Conservation (phyloP, 1,284 basidiomycete species). For the Rhodofomes roseus region DNA sequence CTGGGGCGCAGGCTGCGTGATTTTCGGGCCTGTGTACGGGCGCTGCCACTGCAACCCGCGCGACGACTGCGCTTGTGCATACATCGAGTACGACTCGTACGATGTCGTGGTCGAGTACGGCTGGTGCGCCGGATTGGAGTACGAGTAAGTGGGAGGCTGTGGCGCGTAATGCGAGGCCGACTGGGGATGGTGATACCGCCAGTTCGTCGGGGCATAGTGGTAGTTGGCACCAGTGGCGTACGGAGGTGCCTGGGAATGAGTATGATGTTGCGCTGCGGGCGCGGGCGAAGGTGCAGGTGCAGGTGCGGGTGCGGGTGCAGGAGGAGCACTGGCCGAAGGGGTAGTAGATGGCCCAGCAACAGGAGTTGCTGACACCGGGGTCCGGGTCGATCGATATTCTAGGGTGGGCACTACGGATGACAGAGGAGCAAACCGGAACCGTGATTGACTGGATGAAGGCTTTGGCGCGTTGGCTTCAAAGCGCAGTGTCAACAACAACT, state of each 20-base stretch:
- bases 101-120: slow-evolving; percentile 12
- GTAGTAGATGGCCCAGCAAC: not conserved
- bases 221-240: slow-evolving; percentile 22
- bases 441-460: slow-evolving; percentile 19
- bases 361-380: not conserved
- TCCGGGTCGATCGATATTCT: not conserved
- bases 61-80: not conserved
- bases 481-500: too few relatives aligned
- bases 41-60: slow-evolving; percentile 22
- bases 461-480: slow-evolving; percentile 14
- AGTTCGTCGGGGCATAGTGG: slow-evolving; percentile 26
- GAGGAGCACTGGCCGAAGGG: not conserved
- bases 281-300: not conserved
- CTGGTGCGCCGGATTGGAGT: slow-evolving; percentile 6
- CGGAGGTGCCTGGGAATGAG: slow-evolving; percentile 6
- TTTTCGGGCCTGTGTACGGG: slow-evolving; percentile 22
- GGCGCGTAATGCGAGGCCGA: slow-evolving; percentile 3
- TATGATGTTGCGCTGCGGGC: not conserved
- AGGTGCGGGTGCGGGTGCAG: too few relatives aligned
- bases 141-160: slow-evolving; percentile 6
- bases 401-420: not conserved
- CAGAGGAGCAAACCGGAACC: slow-evolving; percentile 2
- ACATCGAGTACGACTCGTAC: slow-evolving; percentile 1
- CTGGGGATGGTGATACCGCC: slow-evolving; percentile 27
- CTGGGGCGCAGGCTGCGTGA: not conserved